Percentiles rank a stretch among this genome's conserved stretches.
Conservation (phyloP, 2,329 filamentous ascomycete species). For the Phoma sp. region DNA sequence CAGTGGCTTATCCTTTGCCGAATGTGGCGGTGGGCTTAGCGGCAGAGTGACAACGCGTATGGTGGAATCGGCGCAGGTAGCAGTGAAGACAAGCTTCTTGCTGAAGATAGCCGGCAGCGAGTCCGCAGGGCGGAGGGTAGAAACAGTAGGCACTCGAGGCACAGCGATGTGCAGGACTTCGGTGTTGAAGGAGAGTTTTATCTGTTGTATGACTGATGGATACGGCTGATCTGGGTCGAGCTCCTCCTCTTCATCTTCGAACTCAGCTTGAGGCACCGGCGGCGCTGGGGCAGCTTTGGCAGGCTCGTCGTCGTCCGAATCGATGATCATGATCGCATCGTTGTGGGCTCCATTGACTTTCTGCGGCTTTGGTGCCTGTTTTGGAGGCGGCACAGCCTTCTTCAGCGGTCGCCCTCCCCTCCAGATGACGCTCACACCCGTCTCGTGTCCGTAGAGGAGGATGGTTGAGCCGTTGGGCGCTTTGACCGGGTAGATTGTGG, state of each 20-base stretch:
- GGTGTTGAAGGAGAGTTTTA: conserved; percentile 62
- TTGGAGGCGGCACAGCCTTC: conserved; percentile 29
- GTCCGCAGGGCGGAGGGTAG: conserved; percentile 39
- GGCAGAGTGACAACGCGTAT: conserved; percentile 62
- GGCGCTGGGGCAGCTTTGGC: conserved; percentile 23
- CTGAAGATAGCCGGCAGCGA: conserved; percentile 57
- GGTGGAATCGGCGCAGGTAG: conserved; percentile 64
- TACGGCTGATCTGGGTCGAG: conserved; percentile 64
- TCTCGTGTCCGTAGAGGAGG: conserved; percentile 65
- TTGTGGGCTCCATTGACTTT: conserved; percentile 51
- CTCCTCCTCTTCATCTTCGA: conserved; percentile 63
- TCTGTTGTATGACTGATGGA: conserved; percentile 59
- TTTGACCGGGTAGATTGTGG: conserved; percentile 63
- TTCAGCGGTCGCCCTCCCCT: conserved; percentile 62
- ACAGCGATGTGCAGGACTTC: conserved; percentile 62
- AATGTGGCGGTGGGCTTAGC: conserved; percentile 58
- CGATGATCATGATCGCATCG: conserved; percentile 62
- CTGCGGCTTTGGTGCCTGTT: conserved; percentile 39
- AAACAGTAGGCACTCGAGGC: conserved; percentile 47
- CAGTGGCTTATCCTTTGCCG: conserved; percentile 34
- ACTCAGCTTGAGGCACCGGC: conserved; percentile 48
- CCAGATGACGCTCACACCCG: conserved; percentile 66
- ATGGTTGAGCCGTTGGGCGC: conserved; percentile 68
- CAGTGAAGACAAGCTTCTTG: conserved; percentile 60
- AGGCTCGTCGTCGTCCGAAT: conserved; percentile 62